Evolutionary conservation across 176 grass and related monocot species (phyloP).

Genomic region (Oryza coarctata): DNA sequence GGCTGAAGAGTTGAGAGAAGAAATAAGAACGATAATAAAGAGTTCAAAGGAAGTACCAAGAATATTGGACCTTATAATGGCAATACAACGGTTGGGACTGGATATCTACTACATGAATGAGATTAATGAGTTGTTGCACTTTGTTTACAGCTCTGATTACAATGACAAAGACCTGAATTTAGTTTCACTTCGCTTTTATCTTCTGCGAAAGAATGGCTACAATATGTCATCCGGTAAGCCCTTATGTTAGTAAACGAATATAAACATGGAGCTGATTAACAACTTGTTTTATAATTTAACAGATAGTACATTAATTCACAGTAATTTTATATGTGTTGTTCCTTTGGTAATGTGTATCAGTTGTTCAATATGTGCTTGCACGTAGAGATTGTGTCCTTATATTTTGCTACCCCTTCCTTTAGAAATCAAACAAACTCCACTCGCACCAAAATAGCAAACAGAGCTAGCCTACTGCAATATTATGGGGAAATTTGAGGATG

Average conservation of each 20-base stretch:
- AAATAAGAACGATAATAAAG: conserved; percentile 14
- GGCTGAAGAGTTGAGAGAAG: conserved; percentile 13
- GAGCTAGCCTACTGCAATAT: no score
- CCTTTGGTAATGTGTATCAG: not conserved
- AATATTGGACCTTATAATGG: conserved; percentile 25
- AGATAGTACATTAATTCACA: no score
- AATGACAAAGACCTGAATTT: conserved; percentile 1
- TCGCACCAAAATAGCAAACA: not conserved
- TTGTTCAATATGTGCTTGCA: not conserved
- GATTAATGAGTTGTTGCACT: conserved; percentile 11
- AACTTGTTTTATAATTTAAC: not conserved
- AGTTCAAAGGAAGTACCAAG: not conserved
- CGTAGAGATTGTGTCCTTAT: not conserved
- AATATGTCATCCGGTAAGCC: conserved; percentile 32
- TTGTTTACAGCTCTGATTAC: conserved; percentile 15
- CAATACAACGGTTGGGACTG: conserved; percentile 38
- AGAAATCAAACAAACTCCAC: not conserved
- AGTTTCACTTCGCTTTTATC: conserved; percentile 45
- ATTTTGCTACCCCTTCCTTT: no score
- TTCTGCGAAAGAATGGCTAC: conserved; percentile 36
- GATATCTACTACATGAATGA: conserved; percentile 31
- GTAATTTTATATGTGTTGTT: not conserved
- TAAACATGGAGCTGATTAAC: not conserved
- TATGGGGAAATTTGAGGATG: not conserved
- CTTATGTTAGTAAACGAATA: not conserved